Evolutionary conservation across 228 moss, liverwort and hornwort species (phyloP), one percentile per base, ranked within the genome.

Genomic region (Sphagnum fallax): DNA sequence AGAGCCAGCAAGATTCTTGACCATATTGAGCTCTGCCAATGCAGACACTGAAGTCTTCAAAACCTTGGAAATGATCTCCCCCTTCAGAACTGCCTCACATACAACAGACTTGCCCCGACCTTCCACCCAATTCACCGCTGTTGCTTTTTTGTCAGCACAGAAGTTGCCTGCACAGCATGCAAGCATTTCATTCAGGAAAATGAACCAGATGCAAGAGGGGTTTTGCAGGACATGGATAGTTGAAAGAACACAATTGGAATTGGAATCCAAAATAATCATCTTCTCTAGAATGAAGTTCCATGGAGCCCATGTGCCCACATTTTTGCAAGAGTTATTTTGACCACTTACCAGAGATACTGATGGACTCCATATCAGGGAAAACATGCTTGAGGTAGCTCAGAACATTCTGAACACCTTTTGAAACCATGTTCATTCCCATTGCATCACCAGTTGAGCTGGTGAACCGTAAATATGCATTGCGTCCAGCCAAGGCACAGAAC

Each of bases 391-490:
- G 55, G 55, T 55, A 55, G 55, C 9, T 55, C 55, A 55, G 55
- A 8, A 55, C 55, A 55, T 55, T 8, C 12, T 55, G 55, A 8
- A 55, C 55, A 55, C 55, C 55, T 55, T 55, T 55, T 55, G 55
- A 55, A 55, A 55, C 55, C 55, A 55, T 55, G 55, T 55, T 55
- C 55, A 55, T 55, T 8, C 55, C 55, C 97, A 97, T 97, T 16
- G 97, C 97, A 71, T 97, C 97, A 50, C 93, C 97, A 18, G 97
- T 97, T 52, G 87, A 69, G 47, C 86, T 86, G 63, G 77, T 84
- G 73, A 91, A 91, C 49, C 97, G 91, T 67, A 97, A 68, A 63
- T 83, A 93, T 7, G 78, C 72, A 84, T 90, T 91, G 6, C 93
- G 87, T 58, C 97, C 97, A 49, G 90, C 97, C 68, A 97, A 65